A percentile compares a stretch with the other conserved stretches of the same genome.
phyloP scores from a whole-genome alignment of 768 basidiomycete species.

The Mycena leptocephala region DNA sequence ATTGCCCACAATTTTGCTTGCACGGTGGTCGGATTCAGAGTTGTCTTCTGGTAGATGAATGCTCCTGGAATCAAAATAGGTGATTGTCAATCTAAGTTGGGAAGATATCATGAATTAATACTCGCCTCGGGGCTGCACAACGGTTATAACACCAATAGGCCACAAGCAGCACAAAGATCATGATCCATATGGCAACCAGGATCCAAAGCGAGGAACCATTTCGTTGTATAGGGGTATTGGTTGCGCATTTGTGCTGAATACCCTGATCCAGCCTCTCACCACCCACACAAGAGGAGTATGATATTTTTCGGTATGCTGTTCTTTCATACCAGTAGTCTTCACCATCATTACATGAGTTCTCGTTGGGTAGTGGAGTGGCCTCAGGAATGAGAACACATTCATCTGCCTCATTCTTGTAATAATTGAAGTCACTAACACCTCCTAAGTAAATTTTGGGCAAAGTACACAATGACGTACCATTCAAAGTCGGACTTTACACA shows the following conservation, averaged over 20 bases:
- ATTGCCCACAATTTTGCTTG: too few relatives aligned
- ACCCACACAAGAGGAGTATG: constrained; percentile 89
- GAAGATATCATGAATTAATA: too few relatives aligned
- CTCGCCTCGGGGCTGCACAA: too few relatives aligned
- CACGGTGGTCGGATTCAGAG: too few relatives aligned
- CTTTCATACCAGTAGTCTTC: constrained; percentile 95
- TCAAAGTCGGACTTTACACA: constrained; percentile 91
- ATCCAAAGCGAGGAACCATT: too few relatives aligned
- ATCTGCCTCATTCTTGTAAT: constrained; percentile 75
- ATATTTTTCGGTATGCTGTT: constrained; percentile 91
- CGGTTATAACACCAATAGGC: too few relatives aligned
- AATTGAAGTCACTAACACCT: constrained; percentile 90
- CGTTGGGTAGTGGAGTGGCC: constrained; percentile 71
- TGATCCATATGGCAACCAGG: too few relatives aligned
- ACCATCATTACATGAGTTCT: constrained; percentile 74
- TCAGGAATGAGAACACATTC: constrained; percentile 83
- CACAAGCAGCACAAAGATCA: too few relatives aligned
- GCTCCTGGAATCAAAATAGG: too few relatives aligned
- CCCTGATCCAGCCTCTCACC: constrained; percentile 56
- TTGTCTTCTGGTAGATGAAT: too few relatives aligned
- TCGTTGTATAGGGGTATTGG: too few relatives aligned
- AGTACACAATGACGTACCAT: constrained; percentile 77
- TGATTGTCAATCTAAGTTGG: too few relatives aligned
- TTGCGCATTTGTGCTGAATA: background rate
- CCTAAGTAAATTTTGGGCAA: background rate